Base-by-base conservation (phyloP, 352 stramenopile species). In the Thraustochytrium striatum region DNA sequence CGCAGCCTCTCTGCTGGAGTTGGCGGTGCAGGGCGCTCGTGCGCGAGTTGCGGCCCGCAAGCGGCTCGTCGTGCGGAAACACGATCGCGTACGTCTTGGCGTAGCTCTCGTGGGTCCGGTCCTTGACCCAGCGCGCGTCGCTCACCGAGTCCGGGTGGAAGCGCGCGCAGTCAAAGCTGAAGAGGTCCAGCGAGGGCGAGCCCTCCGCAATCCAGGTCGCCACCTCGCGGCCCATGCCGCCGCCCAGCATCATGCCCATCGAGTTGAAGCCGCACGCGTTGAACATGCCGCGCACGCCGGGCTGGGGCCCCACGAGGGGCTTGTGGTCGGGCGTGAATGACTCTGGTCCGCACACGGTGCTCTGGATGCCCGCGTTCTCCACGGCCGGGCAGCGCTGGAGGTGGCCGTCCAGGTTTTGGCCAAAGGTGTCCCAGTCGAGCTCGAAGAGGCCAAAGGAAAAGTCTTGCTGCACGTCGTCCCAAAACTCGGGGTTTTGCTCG, bases 301-400 rank as follows among this genome's bases (percentile, higher is more conserved):
- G 81, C 79, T 78, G 50, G 8, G 61, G 52, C 32, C 81, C 81
- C 9, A 84, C 58, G 8, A 84, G 70, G 25, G 81, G 78, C 44
- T 83, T 83, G 68, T 84, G 79, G 58, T 84, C 81, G 13, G 81
- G 81, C 30, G 81, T 84, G 68, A 84, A 84, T 19, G 78, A 84
- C 57, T 84, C 81, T 25, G 81, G 81, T 9, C 81, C 81, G 72
- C 81, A 84, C 25, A 84, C 80, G 2, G 80, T 84, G 32, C 72
- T 82, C 36, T 81, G 72, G 32, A 84, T 78, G 30, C 80, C 80
- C 3, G 50, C 80, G 21, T 30, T n/a, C 43, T 75, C 80, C 36
- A 84, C 70, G 57, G 69, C 43, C 5, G 80, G 80, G 35, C 80
- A 72, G 36, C 80, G 80, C 41, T 79, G 61, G 8, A 84, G 61